Evolutionary conservation across 352 stramenopile genomes (phyloP).

Genomic region (Phytophthora nicotianae): DNA sequence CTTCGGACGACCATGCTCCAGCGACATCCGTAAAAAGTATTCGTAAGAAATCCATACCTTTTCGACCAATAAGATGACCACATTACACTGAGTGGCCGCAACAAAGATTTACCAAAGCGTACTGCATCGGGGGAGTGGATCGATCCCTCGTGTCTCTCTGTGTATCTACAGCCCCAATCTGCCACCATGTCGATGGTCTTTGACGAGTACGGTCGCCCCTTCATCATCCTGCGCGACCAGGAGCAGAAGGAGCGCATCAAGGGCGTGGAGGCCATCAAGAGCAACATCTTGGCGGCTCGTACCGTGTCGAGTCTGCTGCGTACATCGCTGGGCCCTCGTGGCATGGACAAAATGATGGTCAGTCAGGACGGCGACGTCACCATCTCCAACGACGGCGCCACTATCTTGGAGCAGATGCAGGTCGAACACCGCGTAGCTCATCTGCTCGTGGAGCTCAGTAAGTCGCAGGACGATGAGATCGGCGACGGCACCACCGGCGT

Average conservation of each 20-base stretch:
- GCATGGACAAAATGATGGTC: slow-evolving; percentile 99
- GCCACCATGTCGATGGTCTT: slow-evolving; percentile 92
- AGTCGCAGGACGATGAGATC: slow-evolving; percentile 99
- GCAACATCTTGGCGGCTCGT: slow-evolving; percentile 98
- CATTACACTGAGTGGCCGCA: not conserved
- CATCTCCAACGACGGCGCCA: slow-evolving; percentile 99
- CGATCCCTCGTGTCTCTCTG: not conserved
- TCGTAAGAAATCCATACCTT: not conserved
- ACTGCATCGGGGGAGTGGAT: not conserved
- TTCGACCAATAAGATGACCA: not conserved
- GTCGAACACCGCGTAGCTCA: slow-evolving; percentile 98
- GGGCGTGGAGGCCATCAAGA: slow-evolving; percentile 98
- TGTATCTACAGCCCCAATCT: not conserved
- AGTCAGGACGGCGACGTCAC: slow-evolving; percentile 99
- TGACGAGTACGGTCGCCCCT: slow-evolving; percentile 99
- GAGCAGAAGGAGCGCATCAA: slow-evolving; percentile 98
- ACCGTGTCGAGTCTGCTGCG: slow-evolving; percentile 97
- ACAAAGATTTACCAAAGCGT: slow-evolving; percentile 1
- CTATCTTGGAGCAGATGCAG: slow-evolving; percentile 99
- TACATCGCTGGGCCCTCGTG: slow-evolving; percentile 97
- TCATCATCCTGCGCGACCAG: slow-evolving; percentile 99
- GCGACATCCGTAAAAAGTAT: not conserved
- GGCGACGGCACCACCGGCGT: slow-evolving; percentile 99
- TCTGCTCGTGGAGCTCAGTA: slow-evolving; percentile 98
- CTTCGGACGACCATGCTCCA: not conserved